Base-by-base conservation (phyloP, 2,329 filamentous ascomycete genomes). In the Clarireedia paspali region DNA sequence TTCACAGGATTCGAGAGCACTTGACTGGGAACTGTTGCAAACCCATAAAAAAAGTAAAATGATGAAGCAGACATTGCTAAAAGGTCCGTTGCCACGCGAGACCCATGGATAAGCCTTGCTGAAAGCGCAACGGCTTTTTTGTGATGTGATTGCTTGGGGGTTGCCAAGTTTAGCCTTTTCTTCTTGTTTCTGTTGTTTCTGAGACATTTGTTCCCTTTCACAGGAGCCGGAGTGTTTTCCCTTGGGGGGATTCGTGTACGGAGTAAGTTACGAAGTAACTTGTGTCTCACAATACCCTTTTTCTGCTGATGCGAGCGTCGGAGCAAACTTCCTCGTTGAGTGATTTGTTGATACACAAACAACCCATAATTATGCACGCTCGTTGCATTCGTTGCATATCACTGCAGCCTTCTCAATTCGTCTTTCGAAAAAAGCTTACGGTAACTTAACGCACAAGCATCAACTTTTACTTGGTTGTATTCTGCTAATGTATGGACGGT, bases 81-180 rank as follows among this genome's bases (percentile, higher is more conserved):
- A 24, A 53, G 23, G 14, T 20, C 15, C 39, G 23, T 50, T 30
- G 53, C 53, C 53, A 55, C 53, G 53, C 39, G 53, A 46, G 20
- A 51, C 7, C 27, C 53, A 55, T 55, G 53, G 53, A 55, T 55
- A 45, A 27, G 47, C 39, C 53, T 51, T 55, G 47, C 20, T 55
- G n/a, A 7, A 49, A 49, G 17, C 20, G 17, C 39, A 55, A 55
- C 53, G 53, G 53, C 27, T 55, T 55, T 55, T 55, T 44, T 38
- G 39, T 36, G n/a, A 30, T 24, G 27, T 42, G 3, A 15, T 42
- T 48, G 15, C 30, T 23, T 3, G 12, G 7, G 26, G 42, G 14
- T 47, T 36, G 26, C n/a, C 15, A 6, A 5, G 4, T 30, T 24
- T 24, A 47, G 15, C 6, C 34, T 20, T 20, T 20, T 20, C 20